These are phyloP conservation scores for Tanacetum coccineum DNA, from an alignment of 129 eudicot genomes.

Conservation along the genomic window DNA sequence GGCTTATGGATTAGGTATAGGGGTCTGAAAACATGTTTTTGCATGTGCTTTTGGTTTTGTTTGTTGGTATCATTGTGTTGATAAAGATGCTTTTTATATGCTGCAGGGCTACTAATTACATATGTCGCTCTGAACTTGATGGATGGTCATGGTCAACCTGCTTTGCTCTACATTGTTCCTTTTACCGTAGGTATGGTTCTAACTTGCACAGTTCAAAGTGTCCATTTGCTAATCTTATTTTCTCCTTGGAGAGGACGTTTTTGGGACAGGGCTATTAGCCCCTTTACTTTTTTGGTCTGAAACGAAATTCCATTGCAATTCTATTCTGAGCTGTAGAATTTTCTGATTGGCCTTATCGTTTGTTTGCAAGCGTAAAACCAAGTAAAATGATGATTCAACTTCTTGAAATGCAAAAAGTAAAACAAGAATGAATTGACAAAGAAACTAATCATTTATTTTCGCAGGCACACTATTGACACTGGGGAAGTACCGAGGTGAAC, in stretches of 20 bases:
- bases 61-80: slow-evolving; percentile 20
- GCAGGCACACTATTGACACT: slow-evolving; percentile 75
- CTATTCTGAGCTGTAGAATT: no score
- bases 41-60: neutral
- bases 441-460: slow-evolving; percentile 12
- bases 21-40: slow-evolving; percentile 10
- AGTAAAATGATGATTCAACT: no score
- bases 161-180: slow-evolving; percentile 96
- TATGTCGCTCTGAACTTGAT: slow-evolving; percentile 92
- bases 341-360: neutral
- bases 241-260: no score
- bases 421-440: neutral
- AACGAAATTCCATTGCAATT: no score
- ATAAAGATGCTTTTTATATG: slow-evolving; percentile 1
- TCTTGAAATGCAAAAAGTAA: neutral
- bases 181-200: slow-evolving; percentile 66
- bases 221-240: no score
- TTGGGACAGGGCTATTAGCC: no score
- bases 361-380: no score
- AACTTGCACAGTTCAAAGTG: neutral
- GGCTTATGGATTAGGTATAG: slow-evolving; percentile 87
- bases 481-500: slow-evolving; percentile 71
- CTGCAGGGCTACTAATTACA: slow-evolving; percentile 81
- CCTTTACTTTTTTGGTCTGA: no score
- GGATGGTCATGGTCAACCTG: slow-evolving; percentile 99